Evolutionary conservation across 495 filamentous ascomycete species (phyloP).

Genomic region (Halenospora varia): DNA sequence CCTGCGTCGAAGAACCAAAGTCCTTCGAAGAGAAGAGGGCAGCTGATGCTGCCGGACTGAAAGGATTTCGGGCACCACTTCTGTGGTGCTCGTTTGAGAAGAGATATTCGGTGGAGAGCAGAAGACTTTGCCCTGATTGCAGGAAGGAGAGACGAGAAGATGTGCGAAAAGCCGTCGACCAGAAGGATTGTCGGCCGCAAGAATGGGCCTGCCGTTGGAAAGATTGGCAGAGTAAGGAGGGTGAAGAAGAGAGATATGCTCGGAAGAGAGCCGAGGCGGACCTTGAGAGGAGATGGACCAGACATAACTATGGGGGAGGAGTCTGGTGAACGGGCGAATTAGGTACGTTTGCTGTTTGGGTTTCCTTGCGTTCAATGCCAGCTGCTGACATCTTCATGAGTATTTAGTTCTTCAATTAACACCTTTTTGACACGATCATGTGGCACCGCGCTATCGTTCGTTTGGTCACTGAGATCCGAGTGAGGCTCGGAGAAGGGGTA

Average conservation of each 20-base stretch:
- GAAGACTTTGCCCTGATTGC: neutral
- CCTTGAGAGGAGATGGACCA: neutral
- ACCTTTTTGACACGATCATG: too few relatives aligned
- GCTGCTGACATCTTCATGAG: too few relatives aligned
- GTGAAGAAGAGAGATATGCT: neutral
- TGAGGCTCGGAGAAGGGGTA: too few relatives aligned
- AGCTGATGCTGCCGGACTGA: neutral
- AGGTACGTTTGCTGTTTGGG: too few relatives aligned
- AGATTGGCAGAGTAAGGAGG: neutral
- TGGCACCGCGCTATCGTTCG: too few relatives aligned
- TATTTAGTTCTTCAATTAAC: too few relatives aligned
- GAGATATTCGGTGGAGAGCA: neutral
- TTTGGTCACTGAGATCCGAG: too few relatives aligned
- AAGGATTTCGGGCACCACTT: neutral
- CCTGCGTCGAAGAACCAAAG: neutral
- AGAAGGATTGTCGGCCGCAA: neutral
- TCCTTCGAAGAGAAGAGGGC: neutral
- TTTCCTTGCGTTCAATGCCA: too few relatives aligned
- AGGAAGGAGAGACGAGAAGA: conserved; percentile 2
- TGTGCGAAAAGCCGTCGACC: neutral
- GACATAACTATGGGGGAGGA: neutral
- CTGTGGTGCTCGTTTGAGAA: neutral
- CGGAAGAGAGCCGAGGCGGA: neutral
- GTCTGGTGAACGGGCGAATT: too few relatives aligned
- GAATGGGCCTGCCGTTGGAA: neutral